Conservation (phyloP, 257 asterid genomes). For the Coffea eugenioides region DNA sequence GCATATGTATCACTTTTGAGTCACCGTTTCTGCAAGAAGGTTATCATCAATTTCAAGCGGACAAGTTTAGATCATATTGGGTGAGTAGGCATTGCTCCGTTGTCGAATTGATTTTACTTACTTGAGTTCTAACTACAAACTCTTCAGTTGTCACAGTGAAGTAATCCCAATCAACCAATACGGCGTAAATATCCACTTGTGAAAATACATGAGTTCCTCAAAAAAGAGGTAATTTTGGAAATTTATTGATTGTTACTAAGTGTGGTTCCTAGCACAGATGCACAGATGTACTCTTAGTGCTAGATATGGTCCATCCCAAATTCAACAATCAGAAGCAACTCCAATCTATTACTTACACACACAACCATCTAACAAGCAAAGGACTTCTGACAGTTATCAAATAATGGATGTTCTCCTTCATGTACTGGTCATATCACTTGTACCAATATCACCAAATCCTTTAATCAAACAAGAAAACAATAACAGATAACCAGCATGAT, state of each 20-base stretch:
- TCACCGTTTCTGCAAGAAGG: not conserved
- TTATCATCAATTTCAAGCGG: no score
- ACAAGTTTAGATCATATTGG: no score
- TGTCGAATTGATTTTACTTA: no score
- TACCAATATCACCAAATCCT: not conserved
- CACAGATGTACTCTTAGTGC: no score
- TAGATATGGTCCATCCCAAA: no score
- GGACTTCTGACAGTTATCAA: not conserved
- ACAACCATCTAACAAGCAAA: not conserved
- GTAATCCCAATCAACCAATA: not conserved
- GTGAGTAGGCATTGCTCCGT: not conserved
- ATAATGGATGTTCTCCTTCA: not conserved
- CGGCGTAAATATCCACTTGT: not conserved
- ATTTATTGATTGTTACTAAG: no score
- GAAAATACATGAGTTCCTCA: no score
- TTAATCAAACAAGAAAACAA: not conserved
- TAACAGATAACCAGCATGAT: not conserved
- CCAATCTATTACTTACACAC: not conserved
- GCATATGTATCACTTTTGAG: no score
- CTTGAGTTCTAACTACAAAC: not conserved
- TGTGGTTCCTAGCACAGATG: no score
- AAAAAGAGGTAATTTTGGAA: no score
- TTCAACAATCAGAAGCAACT: no score
- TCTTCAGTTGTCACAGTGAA: not conserved
- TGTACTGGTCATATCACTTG: not conserved